Base-by-base conservation (phyloP, 306 rosid genomes). In the Glycine tomentella region DNA sequence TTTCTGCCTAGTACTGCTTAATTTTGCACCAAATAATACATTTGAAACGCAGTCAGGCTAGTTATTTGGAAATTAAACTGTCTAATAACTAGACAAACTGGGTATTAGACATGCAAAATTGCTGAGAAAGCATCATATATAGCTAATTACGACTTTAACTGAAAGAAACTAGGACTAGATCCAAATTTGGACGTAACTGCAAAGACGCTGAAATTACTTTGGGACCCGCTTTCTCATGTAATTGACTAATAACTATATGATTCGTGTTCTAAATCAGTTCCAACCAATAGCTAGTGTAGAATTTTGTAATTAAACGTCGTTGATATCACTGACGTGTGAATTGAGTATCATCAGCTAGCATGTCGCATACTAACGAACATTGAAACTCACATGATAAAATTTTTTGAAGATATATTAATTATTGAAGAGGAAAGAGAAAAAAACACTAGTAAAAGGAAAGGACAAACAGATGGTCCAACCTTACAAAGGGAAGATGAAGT, bases 211-310 rank as follows among this genome's bases (percentile, higher is more conserved):
- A 68, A 44, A 15, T 49, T 59, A 68, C 25, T 64, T 58, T 49
- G 72, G 79, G 84, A 58, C 79, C 86, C 67, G 65, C 76, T 66
- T 75, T 85, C 73, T 64, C 77, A 40, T 66, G 62, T 56, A 14
- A 76, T 72, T 65, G 59, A 77, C 74, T 61, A 76, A 64, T 49
- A 48, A 73, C 31, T 36, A 3, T 13, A 25, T 16, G 76, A 5
- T 67, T 59, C 7, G 48, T 56, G 57, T 51, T 34, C 3, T n/a
- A 15, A 15, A 56, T 74, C 42, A 50, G 31, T 64, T 72, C 68
- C 71, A 65, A 14, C 81, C 86, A 81, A 85, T 70, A 34, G 72
- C 40, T 44, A 45, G 53, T 8, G 55, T 20, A 71, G 72, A 84
- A 44, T 13, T 70, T 64, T 58, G 49, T 10, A 57, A 25, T 17